Percentiles rank a stretch among this genome's conserved stretches.
These are phyloP conservation scores for Termitomyces sp. DNA, from an alignment of 768 basidiomycete species.

Conservation along the genomic window DNA sequence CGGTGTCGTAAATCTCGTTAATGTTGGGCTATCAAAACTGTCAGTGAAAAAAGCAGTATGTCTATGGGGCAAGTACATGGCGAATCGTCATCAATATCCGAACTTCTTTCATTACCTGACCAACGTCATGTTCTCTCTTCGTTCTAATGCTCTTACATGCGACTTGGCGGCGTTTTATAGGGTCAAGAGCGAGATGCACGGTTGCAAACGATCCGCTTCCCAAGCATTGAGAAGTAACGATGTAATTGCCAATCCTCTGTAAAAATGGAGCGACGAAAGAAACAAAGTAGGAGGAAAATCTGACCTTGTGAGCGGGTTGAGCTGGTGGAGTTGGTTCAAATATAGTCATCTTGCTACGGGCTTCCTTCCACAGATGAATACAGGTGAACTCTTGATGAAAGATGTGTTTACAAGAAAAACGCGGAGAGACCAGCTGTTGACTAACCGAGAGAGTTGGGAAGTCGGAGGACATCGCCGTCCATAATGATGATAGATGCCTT, in stretches of 20 bases:
- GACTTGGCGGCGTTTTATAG: conserved; percentile 58
- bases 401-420: neutral
- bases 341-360: conserved; percentile 46
- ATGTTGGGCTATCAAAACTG: conserved; percentile 61
- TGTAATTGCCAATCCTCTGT: conserved; percentile 56
- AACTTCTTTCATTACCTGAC: conserved; percentile 73
- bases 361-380: conserved; percentile 47
- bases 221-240: conserved; percentile 74
- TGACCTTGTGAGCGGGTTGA: conserved; percentile 49
- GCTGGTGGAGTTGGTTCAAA: conserved; percentile 61
- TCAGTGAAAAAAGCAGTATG: neutral
- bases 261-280: neutral
- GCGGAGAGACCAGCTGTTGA: neutral
- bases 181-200: conserved; percentile 74
- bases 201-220: conserved; percentile 81
- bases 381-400: conserved; percentile 57
- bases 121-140: conserved; percentile 52
- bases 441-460: conserved; percentile 63
- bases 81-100: conserved; percentile 63
- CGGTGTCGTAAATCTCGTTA: conserved; percentile 69
- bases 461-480: conserved; percentile 66
- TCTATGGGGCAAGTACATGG: conserved; percentile 44
- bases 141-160: conserved; percentile 80
- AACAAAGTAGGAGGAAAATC: neutral
- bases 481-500: conserved; percentile 68